Evolutionary conservation across 225 moss, liverwort and hornwort species (phyloP).

Genomic region (Pseudoscleropodium purum): DNA sequence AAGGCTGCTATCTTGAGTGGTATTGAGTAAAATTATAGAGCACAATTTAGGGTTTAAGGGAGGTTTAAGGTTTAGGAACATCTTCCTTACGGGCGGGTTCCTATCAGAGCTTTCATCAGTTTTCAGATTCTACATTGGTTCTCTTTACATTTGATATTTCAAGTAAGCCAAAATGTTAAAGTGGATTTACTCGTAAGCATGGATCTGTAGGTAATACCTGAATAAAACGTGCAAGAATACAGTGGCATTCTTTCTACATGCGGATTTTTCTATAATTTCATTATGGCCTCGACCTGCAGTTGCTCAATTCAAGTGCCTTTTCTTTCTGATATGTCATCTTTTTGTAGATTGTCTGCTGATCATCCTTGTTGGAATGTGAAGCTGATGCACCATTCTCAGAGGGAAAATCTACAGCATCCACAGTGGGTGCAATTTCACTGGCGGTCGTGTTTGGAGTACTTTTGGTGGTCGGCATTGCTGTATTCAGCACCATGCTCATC

Average conservation of each 20-base stretch:
- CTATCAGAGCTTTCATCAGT: neutral
- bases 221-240: neutral
- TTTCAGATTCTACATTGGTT: neutral
- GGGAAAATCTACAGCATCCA: slow-evolving; percentile 14
- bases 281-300: neutral
- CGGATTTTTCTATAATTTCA: neutral
- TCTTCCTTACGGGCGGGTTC: neutral
- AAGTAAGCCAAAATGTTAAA: neutral
- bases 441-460: slow-evolving; percentile 22
- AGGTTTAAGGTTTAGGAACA: neutral
- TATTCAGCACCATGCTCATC: neutral
- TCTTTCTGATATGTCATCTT: neutral
- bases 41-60: neutral
- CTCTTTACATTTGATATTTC: neutral
- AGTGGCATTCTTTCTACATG: neutral
- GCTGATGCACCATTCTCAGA: neutral
- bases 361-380: neutral
- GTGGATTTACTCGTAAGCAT: neutral
- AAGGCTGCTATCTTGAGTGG: neutral
- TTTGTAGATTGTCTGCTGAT: neutral
- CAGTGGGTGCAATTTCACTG: slow-evolving; percentile 26
- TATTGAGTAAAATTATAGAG: neutral
- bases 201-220: neutral
- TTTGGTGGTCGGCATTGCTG: neutral
- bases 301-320: neutral